Evolutionary conservation across 768 basidiomycete species (phyloP), one percentile per base, ranked within the genome.

Genomic region (Pisolithus microcarpus): DNA sequence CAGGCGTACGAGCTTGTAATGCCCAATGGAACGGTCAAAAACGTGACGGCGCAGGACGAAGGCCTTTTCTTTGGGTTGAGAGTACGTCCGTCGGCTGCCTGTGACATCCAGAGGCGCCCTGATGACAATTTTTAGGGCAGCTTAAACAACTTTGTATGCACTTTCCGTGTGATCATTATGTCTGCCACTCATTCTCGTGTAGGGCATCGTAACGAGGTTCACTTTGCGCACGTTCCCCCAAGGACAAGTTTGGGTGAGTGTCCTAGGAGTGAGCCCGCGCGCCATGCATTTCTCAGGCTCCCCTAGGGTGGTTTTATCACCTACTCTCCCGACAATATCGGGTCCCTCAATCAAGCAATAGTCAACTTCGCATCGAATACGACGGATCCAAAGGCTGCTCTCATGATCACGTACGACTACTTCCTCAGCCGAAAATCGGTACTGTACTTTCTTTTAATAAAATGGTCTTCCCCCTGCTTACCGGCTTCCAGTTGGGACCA

Each of bases 121-220:
- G 51, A 46, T 34, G 19, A 6, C 24, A 26, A n/a, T 11, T 19
- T 43, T 15, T 39, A 81, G 77, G 81, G 82, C 36, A 80, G 80
- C 15, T 66, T 72, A 54, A 82, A 84, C 56, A 82, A 82, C 59
- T 81, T 80, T 52, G 72, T 72, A 37, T 15, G 44, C 28, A 31
- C 23, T 24, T 48, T 19, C 21, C 24, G 37, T 13, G 31, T 7
- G 8, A 19, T 19, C 26, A 45, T 46, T 76, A 82, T 15, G 69
- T 80, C n/a, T n/a, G 7, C 28, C 23, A n/a, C 47, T 49, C 24
- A 53, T 15, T 24, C 11, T 37, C 28, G 18, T 23, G 10, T 43
- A 72, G 71, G 81, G 81, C 2, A 76, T 82, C 34, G 78, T 82
- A 8, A 82, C 81, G 0, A 69, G 66, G 42, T 77, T 84, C 61